A percentile compares a stretch with the other conserved stretches of the same genome.
Evolutionary conservation across 1,284 basidiomycete genomes (phyloP).

Genomic region (Pyrrhoderma lamaoense): DNA sequence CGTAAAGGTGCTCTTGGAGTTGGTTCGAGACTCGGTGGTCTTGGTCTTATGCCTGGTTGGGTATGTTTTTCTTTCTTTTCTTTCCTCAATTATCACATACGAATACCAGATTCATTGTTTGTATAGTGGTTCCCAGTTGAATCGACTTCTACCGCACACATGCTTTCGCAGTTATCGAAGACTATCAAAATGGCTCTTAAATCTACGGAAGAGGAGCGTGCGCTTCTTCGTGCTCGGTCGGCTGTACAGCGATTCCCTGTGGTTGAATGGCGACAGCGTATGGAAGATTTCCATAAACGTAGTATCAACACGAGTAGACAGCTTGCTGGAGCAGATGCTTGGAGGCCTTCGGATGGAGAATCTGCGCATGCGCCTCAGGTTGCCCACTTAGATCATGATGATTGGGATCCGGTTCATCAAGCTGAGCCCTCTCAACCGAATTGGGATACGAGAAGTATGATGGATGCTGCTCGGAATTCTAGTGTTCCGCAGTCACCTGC

Average conservation of each 20-base stretch:
- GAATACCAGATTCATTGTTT: constrained; percentile 6
- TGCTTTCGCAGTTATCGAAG: constrained; percentile 91
- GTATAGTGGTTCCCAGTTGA: constrained; percentile 90
- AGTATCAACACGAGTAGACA: constrained; percentile 68
- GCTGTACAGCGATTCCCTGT: constrained; percentile 94
- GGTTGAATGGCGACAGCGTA: constrained; percentile 90
- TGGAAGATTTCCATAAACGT: constrained; percentile 88
- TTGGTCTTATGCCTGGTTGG: constrained; percentile 96
- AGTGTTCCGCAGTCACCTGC: constrained; percentile 15
- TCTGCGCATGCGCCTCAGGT: constrained; percentile 37
- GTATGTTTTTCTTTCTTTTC: constrained; percentile 41
- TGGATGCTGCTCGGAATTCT: constrained; percentile 28
- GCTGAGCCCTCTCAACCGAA: constrained; percentile 44
- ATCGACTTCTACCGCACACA: constrained; percentile 82
- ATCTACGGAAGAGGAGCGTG: constrained; percentile 83
- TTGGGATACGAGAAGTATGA: constrained; percentile 40
- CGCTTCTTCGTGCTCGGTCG: constrained; percentile 84
- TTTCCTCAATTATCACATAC: not conserved
- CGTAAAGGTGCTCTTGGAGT: constrained; percentile 92
- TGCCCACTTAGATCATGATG: constrained; percentile 37
- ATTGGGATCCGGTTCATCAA: constrained; percentile 49
- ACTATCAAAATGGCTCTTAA: constrained; percentile 91
- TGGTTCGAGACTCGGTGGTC: constrained; percentile 84
- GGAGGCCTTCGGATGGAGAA: constrained; percentile 68
- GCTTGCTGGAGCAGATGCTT: constrained; percentile 65